phyloP scores from a whole-genome alignment of 2,329 filamentous ascomycete species.

The Scopulariopsis brevicaulis region DNA sequence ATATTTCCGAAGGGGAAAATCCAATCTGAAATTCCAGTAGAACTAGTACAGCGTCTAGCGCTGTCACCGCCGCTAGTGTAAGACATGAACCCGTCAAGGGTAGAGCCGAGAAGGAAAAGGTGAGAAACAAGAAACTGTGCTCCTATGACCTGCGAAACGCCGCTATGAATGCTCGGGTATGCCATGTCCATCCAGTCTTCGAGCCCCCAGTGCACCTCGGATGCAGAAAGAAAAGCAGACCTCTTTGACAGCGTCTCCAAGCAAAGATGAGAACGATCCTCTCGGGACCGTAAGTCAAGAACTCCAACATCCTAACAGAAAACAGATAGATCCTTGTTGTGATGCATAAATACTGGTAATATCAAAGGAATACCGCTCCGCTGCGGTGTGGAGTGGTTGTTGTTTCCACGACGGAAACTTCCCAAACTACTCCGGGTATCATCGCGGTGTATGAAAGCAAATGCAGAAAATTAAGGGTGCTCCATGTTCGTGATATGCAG shows the following conservation, averaged over 20 bases:
- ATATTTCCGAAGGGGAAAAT: background rate
- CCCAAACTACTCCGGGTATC: constrained; percentile 4
- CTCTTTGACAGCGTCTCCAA: no score
- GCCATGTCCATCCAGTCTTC: background rate
- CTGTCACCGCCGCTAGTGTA: background rate
- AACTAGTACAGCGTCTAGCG: background rate
- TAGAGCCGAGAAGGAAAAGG: background rate
- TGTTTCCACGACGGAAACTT: background rate
- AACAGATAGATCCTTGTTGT: background rate
- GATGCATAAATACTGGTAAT: background rate
- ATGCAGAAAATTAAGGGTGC: background rate
- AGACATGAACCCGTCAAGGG: background rate
- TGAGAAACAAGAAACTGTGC: background rate
- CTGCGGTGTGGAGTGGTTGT: background rate
- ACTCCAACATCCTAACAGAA: background rate
- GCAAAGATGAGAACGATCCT: background rate
- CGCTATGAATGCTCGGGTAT: background rate
- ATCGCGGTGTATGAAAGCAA: constrained; percentile 4
- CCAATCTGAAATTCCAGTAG: background rate
- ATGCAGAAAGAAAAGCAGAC: background rate
- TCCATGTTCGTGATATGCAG: background rate
- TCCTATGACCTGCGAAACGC: background rate
- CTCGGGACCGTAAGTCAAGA: background rate
- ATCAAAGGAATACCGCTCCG: background rate
- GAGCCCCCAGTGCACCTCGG: background rate